Evolutionary conservation across 2,329 filamentous ascomycete genomes (phyloP), one percentile per base, ranked within the genome.

Genomic region (Aspergillus ochraceoroseus): DNA sequence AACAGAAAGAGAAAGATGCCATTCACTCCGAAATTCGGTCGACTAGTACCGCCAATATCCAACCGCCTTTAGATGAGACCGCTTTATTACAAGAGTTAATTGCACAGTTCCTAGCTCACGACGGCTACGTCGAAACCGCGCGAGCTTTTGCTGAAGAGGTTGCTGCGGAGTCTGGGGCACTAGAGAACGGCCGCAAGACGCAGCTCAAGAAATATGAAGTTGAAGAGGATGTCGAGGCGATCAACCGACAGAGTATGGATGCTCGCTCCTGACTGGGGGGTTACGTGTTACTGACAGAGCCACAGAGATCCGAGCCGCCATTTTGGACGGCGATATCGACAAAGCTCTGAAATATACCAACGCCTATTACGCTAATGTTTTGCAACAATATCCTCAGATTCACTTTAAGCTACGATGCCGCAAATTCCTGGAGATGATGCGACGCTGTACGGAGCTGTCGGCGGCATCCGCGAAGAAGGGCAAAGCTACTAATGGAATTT

Each of bases 381-480:
- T 98, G 12, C 74, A 79, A 32, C 77, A 86, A 14, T 87, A 95
- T 56, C 80, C 86, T 39, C 80, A 87, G 38, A 87, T 95, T 11
- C 82, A 89, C 59, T 96, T 98, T 66, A 84, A 82, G 43, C 71
- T 98, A 33, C 80, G 83, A 51, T 95, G 89, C 59, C 81, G 88
- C 45, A 94, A 92, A 60, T 95, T 96, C 62, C 83, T 96, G 46
- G 92, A 98, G 64, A 90, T 98, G 83, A 87, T 94, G 55, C 78
- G 85, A 27, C 77, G 76, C 43, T 82, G 81, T 23, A 80, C 82
- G 2, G 83, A 89, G 52, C 64, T 84, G 12, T 70, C 72, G 6
- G 53, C 61, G 3, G 43, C 54, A 8, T 43, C 56, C 13, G 44
- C 51, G 3, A 74, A 72, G 46, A 53, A 65, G 53, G 48, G 62